phyloP scores from a whole-genome alignment of 768 basidiomycete species.

The Solioccasus polychromus region DNA sequence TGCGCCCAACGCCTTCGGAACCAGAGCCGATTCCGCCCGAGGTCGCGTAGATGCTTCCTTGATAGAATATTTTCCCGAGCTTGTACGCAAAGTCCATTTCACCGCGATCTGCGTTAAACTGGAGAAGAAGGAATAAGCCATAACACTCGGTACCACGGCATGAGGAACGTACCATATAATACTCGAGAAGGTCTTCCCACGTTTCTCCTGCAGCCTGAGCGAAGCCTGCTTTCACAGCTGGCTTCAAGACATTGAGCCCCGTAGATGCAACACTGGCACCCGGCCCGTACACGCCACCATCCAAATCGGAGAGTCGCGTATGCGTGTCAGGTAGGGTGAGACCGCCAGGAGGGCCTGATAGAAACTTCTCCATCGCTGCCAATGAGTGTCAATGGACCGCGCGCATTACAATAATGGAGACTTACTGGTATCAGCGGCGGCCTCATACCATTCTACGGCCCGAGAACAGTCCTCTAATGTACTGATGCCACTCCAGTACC shows the following conservation, averaged over 20 bases:
- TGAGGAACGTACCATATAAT: constrained; percentile 64
- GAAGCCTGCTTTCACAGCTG: constrained; percentile 80
- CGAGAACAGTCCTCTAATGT: constrained; percentile 81
- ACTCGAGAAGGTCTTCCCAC: constrained; percentile 90
- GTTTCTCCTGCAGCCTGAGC: constrained; percentile 89
- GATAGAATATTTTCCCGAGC: constrained; percentile 94
- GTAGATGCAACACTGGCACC: constrained; percentile 94
- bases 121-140: constrained; percentile 6
- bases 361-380: constrained; percentile 74
- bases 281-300: constrained; percentile 91
- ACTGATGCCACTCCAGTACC: constrained; percentile 95
- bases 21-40: constrained; percentile 82
- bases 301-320: constrained; percentile 82
- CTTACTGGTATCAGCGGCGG: constrained; percentile 80
- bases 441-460: constrained; percentile 87
- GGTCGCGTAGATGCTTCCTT: constrained; percentile 85
- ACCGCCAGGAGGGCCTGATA: constrained; percentile 89
- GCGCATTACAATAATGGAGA: constrained; percentile 4
- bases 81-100: constrained; percentile 87
- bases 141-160: background rate
- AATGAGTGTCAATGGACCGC: constrained; percentile 1
- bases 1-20: constrained; percentile 88
- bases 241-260: constrained; percentile 63
- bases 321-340: constrained; percentile 78
- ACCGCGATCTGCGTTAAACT: constrained; percentile 96